Base-by-base conservation (phyloP, 2,329 filamentous ascomycete species). In the Ophiocordyceps polyrhachis-furcata region DNA sequence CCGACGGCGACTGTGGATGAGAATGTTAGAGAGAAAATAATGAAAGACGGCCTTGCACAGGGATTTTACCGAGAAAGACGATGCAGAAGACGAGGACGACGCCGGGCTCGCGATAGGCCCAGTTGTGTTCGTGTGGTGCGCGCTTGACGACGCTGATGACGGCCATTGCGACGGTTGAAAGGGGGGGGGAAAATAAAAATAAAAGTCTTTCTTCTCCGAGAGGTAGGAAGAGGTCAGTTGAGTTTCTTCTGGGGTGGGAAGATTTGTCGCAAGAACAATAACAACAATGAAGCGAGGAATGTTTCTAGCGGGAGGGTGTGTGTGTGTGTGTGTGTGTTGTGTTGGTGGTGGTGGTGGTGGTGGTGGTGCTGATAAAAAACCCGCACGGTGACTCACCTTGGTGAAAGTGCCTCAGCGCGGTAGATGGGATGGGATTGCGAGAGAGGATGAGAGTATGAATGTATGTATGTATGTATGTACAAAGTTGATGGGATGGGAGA, bases 1-100 rank as follows among this genome's bases (percentile, higher is more conserved):
- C 49, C 57, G 45, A 57, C 44, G 43, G 50, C 61, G 43, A 67
- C 63, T 61, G 43, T 6, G 23, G 25, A 28, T 5, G 5, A 28
- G 6, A 23, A 6, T 3, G 21, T 23, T 1, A 37, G 40, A 15
- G 13, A 37, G 15, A 17, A 7, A n/a, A 12, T 14, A 20, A 19
- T 6, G 42, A 13, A 37, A 32, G 15, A 61, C 42, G n/a, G n/a
- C n/a, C n/a, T n/a, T n/a, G n/a, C n/a, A n/a, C n/a, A n/a, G n/a
- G n/a, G n/a, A n/a, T n/a, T n/a, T 28, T 61, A 64, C 62, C 62
- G 43, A 65, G 44, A 47, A 59, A 61, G 50, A 67, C 57, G 45
- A 67, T 67, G 54, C 57, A 61, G 53, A 67, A 65, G 51, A 67
- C 64, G 44, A 65, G 58, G 48, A 67, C 56, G 50, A 64, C 61